Percentiles rank a stretch among this genome's conserved stretches.
Conservation (phyloP, 1,284 basidiomycete species). For the Schizophyllum commune region DNA sequence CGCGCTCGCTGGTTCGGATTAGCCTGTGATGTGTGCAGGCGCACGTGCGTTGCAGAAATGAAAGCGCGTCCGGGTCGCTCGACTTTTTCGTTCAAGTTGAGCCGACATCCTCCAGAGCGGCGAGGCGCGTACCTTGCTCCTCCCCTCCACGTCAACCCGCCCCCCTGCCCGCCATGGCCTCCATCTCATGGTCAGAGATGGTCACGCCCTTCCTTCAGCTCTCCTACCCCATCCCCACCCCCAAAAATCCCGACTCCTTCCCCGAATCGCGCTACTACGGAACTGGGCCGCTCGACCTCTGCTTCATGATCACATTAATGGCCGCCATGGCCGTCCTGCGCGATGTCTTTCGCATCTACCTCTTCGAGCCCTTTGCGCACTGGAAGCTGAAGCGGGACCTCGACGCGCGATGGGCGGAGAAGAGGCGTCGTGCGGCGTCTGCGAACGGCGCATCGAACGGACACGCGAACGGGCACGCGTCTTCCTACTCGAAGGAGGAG, state of each 20-base stretch:
- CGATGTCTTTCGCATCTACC: conserved; percentile 61
- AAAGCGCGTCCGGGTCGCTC: background rate
- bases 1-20: too few species aligned
- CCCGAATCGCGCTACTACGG: conserved; percentile 57
- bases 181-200: background rate
- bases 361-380: conserved; percentile 74
- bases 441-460: conserved; percentile 24
- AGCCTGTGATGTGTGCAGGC: background rate
- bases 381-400: conserved; percentile 60
- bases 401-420: conserved; percentile 18
- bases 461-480: conserved; percentile 17
- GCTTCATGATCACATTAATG: conserved; percentile 67
- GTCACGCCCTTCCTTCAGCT: conserved; percentile 61
- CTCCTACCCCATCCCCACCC: conserved; percentile 59
- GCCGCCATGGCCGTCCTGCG: conserved; percentile 73
- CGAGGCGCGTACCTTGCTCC: background rate
- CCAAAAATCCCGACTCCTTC: conserved; percentile 60
- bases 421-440: conserved; percentile 10
- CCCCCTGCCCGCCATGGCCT: background rate
- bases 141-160: background rate
- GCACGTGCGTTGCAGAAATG: background rate
- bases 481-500: conserved; percentile 32
- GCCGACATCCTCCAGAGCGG: background rate
- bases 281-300: conserved; percentile 65
- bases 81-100: background rate